These are phyloP conservation scores for Phyllosticta citriasiana DNA, from an alignment of 2,329 filamentous ascomycete species.

Conservation along the genomic window DNA sequence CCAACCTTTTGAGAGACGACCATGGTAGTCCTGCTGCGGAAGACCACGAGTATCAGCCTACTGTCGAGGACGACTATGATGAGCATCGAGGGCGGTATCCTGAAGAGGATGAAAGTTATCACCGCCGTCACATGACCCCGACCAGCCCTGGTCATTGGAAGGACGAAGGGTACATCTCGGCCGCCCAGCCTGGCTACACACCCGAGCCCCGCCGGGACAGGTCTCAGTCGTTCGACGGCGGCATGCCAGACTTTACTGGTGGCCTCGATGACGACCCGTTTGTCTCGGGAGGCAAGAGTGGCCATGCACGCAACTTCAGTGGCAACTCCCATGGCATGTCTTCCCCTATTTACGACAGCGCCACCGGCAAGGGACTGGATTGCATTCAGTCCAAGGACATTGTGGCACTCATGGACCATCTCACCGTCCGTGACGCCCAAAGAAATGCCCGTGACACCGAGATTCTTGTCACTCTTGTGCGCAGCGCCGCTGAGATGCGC, in stretches of 20 bases:
- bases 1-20: slow-evolving; percentile 17
- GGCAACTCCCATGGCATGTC: slow-evolving; percentile 87
- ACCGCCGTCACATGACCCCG: slow-evolving; percentile 15
- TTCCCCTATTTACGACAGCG: slow-evolving; percentile 81
- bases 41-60: slow-evolving; percentile 24
- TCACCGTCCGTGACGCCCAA: slow-evolving; percentile 94
- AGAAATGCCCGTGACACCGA: slow-evolving; percentile 93
- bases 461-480: slow-evolving; percentile 86
- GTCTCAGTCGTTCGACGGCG: slow-evolving; percentile 45
- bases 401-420: slow-evolving; percentile 93
- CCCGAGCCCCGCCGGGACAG: slow-evolving; percentile 32
- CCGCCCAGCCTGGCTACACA: slow-evolving; percentile 46
- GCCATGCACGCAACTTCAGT: slow-evolving; percentile 60
- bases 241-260: slow-evolving; percentile 42
- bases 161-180: slow-evolving; percentile 88
- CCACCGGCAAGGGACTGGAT: slow-evolving; percentile 80
- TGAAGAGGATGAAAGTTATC: slow-evolving; percentile 14
- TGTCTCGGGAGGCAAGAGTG: slow-evolving; percentile 38
- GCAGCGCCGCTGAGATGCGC: slow-evolving; percentile 92
- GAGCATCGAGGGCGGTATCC: slow-evolving; percentile 21
- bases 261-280: slow-evolving; percentile 53
- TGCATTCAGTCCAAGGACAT: slow-evolving; percentile 94
- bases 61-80: slow-evolving; percentile 29
- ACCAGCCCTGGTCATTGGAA: slow-evolving; percentile 48
- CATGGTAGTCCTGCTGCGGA: slow-evolving; percentile 18